Conservation (phyloP, 2,329 filamentous ascomycete genomes). For the Chalaropsis ovoidea region DNA sequence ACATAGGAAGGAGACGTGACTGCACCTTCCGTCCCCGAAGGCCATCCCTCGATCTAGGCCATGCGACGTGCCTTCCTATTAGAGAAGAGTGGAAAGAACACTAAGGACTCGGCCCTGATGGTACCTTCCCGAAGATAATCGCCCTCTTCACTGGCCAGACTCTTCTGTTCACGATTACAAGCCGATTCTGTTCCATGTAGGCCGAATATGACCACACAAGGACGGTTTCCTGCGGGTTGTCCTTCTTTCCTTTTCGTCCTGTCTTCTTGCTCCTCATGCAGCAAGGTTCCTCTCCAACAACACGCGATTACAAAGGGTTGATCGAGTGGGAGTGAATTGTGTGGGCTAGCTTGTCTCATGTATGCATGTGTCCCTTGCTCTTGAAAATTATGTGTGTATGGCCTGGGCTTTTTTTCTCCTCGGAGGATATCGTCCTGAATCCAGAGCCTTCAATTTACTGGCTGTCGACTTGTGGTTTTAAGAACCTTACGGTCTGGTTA, state of each 20-base stretch:
- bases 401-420: not conserved
- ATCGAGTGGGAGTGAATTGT: not conserved
- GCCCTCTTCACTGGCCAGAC: no score
- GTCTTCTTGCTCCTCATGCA: no score
- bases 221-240: not conserved
- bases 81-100: not conserved
- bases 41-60: not conserved
- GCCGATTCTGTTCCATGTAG: no score
- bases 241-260: not conserved
- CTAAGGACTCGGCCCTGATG: not conserved
- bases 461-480: not conserved
- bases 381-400: not conserved
- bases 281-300: not conserved
- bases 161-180: no score
- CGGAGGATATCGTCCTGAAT: not conserved
- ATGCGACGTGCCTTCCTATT: not conserved
- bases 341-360: conserved; percentile 1
- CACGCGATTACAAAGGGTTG: not conserved
- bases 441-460: not conserved
- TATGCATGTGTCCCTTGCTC: conserved; percentile 8
- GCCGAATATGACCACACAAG: no score
- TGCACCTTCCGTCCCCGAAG: not conserved
- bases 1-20: not conserved
- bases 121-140: conserved; percentile 1
- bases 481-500: not conserved